A percentile compares a stretch with the other conserved stretches of the same genome.
Evolutionary conservation across 768 basidiomycete species (phyloP).

Genomic region (Phaeotremella fagi): DNA sequence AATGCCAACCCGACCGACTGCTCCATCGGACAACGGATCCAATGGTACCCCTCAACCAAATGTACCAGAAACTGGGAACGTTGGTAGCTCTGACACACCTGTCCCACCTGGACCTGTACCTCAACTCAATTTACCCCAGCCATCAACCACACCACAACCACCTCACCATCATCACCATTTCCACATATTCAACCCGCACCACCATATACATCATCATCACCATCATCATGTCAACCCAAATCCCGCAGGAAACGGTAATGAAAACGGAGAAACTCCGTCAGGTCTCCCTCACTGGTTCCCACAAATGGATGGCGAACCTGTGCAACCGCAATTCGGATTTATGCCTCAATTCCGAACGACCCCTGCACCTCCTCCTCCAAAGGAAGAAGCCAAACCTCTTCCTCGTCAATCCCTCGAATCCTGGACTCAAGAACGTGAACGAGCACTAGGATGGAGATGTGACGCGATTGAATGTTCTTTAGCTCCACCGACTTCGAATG

Average conservation of each 20-base stretch:
- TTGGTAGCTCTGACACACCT: not conserved
- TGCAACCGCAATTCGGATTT: no score
- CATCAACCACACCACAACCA: not conserved
- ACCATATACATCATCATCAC: conserved; percentile 1
- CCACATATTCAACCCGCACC: conserved; percentile 5
- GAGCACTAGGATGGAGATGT: conserved; percentile 35
- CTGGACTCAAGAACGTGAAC: conserved; percentile 28
- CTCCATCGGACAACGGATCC: no score
- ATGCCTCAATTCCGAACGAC: no score
- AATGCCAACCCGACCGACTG: no score
- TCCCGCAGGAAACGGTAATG: no score
- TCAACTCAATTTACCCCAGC: not conserved
- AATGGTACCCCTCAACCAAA: no score
- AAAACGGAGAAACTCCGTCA: no score
- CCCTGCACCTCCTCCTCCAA: conserved; percentile 1
- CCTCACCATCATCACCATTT: conserved; percentile 15
- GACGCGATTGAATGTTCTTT: conserved; percentile 26
- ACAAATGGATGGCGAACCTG: no score
- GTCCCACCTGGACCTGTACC: not conserved
- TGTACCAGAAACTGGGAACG: no score
- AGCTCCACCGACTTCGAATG: conserved; percentile 9
- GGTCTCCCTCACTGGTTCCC: no score
- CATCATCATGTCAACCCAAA: not conserved
- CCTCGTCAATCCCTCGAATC: conserved; percentile 24
- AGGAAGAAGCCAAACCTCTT: no score